These are phyloP conservation scores for Nicotiana sylvestris DNA, from an alignment of 257 asterid species.

Conservation along the genomic window DNA sequence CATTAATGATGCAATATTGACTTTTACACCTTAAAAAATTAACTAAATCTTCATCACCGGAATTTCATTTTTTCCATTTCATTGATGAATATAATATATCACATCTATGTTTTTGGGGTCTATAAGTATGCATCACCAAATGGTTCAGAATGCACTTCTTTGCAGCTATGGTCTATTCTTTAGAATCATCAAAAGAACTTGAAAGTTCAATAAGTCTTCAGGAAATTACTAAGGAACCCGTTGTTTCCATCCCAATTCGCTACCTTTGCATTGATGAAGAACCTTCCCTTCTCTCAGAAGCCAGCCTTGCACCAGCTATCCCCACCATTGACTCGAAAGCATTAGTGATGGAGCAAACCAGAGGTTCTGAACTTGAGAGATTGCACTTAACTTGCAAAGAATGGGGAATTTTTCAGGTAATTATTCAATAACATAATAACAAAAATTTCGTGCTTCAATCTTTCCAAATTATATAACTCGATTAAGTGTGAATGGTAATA, in stretches of 20 bases:
- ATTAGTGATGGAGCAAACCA: constrained; percentile 21
- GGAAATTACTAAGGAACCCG: constrained; percentile 33
- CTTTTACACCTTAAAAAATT: background rate
- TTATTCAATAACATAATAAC: too few species aligned
- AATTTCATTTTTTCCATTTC: background rate
- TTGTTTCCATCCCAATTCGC: constrained; percentile 24
- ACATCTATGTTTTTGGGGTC: background rate
- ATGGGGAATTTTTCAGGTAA: constrained; percentile 77
- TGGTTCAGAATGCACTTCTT: background rate
- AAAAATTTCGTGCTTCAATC: too few species aligned
- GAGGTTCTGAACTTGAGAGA: constrained; percentile 24
- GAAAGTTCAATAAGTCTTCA: constrained; percentile 23
- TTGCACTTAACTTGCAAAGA: constrained; percentile 51
- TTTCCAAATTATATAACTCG: too few species aligned
- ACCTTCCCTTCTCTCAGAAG: constrained; percentile 13
- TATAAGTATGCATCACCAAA: background rate
- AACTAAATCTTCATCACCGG: background rate
- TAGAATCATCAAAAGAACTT: too few species aligned
- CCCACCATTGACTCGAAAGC: constrained; percentile 45
- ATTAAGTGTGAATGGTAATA: too few species aligned
- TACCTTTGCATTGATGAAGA: constrained; percentile 32
- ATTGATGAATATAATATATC: background rate
- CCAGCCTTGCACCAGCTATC: constrained; percentile 15
- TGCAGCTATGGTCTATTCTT: background rate
- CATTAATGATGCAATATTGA: background rate